Base-by-base conservation (phyloP, 2,329 filamentous ascomycete species). In the Cladobotryum protrusum region DNA sequence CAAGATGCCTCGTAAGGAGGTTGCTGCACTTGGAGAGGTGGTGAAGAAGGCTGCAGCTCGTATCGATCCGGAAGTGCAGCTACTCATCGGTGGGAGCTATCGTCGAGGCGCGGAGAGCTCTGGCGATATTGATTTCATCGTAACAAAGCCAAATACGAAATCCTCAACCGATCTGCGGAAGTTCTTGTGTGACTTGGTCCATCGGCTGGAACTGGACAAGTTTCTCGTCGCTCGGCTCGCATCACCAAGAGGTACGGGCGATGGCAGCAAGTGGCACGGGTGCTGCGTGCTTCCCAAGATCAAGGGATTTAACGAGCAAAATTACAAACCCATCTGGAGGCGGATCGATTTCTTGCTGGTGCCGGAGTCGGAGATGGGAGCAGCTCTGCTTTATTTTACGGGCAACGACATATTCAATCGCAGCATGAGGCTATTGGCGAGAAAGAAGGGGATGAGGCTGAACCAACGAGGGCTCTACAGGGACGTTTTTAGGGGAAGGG, bases 381-480 rank as follows among this genome's bases (percentile, higher is more conserved):
- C 88, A 0, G 90, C 91, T 0, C 65, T 96, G 54, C 78, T 96
- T n/a, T 96, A 96, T 63, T 97, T 96, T 62, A 96, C 92, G 0
- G 92, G 92, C 1, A 93, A 96, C 58, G 91, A 96, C 63, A 86
- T 96, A 33, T 96, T 96, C 71, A 96, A 96, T 65, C 76, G 91
- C 14, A 95, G 88, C 61, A 80, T 96, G 65, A 73, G 92, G 55
- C 69, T 95, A 14, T 66, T 96, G 55, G 89, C 90, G 13, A 81
- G 82, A 36, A 89, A 82, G 67, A 93, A 88, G 68, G 81, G 82
- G 0, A 90, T 95, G 88, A 72, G 87, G 45, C 64, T 97, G 48
- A 96, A 96, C 58, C 91, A 96, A 67, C 75, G 79, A 29, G 92
- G 90, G 0, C 65, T 97, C 49, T 96, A 85, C 59, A 79, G 74